Evolutionary conservation across 164 flowering plant genomes (phyloP).

Genomic region (Paratinospora sagittata): DNA sequence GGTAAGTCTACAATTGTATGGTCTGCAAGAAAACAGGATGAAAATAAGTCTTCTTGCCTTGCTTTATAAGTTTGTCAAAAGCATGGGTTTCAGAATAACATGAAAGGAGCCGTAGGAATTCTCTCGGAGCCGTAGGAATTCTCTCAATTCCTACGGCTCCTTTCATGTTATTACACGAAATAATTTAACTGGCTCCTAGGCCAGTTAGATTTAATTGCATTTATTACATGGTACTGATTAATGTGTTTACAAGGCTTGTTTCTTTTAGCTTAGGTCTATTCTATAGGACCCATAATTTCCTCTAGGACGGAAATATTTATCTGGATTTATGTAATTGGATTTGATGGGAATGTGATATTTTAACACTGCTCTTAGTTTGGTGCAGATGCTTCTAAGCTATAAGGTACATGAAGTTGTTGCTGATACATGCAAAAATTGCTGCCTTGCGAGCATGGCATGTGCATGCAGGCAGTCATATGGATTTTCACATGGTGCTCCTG

Average conservation of each 20-base stretch:
- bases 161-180: too few species aligned
- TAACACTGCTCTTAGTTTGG: slow-evolving; percentile 10
- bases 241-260: too few species aligned
- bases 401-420: slow-evolving; percentile 85
- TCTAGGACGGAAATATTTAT: neutral
- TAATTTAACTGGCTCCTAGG: too few species aligned
- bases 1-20: neutral
- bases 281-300: too few species aligned
- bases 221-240: too few species aligned
- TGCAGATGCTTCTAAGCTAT: slow-evolving; percentile 86
- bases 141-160: too few species aligned
- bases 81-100: neutral
- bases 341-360: slow-evolving; percentile 1
- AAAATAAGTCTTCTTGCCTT: neutral
- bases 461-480: slow-evolving; percentile 73
- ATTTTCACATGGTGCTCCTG: slow-evolving; percentile 47
- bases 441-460: slow-evolving; percentile 58
- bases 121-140: too few species aligned
- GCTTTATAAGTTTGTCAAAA: neutral
- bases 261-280: neutral
- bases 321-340: neutral
- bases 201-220: too few species aligned
- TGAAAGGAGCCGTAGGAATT: neutral
- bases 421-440: slow-evolving; percentile 85
- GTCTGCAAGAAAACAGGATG: neutral